Conservation (phyloP, 306 rosid species). For the Parietaria judaica region DNA sequence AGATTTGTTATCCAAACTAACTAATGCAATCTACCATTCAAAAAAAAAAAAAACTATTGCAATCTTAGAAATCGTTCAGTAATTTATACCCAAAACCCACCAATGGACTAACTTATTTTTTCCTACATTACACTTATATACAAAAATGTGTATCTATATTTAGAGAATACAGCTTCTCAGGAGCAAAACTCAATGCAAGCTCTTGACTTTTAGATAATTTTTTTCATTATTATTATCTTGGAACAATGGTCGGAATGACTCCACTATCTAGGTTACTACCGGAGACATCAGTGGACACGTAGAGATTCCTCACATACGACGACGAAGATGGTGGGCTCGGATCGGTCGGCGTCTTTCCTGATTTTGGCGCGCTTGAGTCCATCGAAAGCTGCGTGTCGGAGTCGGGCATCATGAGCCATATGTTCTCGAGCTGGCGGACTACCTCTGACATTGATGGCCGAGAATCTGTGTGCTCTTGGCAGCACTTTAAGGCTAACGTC, state of each 20-base stretch:
- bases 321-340: slow-evolving; percentile 48
- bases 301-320: slow-evolving; percentile 34
- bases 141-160: not conserved
- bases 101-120: too few species aligned
- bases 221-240: slow-evolving; percentile 65
- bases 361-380: slow-evolving; percentile 15
- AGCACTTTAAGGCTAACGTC: slow-evolving; percentile 63
- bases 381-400: slow-evolving; percentile 32
- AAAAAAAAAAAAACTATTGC: too few species aligned
- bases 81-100: too few species aligned
- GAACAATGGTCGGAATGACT: slow-evolving; percentile 63
- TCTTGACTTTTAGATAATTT: not conserved
- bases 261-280: slow-evolving; percentile 84
- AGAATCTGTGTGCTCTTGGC: slow-evolving; percentile 60
- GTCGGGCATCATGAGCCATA: slow-evolving; percentile 60
- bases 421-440: slow-evolving; percentile 68
- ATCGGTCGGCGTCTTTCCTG: slow-evolving; percentile 27
- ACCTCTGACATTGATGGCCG: slow-evolving; percentile 83
- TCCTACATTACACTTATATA: not conserved
- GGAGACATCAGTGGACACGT: slow-evolving; percentile 53
- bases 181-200: not conserved
- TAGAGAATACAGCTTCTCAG: not conserved
- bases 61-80: too few species aligned
- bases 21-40: too few species aligned
- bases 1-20: too few species aligned